A percentile compares a stretch with the other conserved stretches of the same genome.
Evolutionary conservation across 768 basidiomycete genomes (phyloP).

Genomic region (Ramaria rubella): DNA sequence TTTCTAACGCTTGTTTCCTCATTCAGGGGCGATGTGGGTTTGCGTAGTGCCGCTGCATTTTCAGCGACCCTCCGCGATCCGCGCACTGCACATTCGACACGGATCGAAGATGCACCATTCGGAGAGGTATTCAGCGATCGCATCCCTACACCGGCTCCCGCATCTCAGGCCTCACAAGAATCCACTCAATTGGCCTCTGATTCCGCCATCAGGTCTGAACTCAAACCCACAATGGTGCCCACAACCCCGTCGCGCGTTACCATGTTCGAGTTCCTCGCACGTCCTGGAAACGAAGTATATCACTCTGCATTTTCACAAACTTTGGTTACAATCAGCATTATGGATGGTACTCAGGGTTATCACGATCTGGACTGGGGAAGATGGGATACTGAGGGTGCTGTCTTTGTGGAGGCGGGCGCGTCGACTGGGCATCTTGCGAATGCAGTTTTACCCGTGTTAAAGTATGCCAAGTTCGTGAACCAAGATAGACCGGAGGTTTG

Average conservation of each 20-base stretch:
- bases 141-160: neutral
- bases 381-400: neutral
- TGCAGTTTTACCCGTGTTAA: neutral
- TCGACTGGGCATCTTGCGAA: slow-evolving; percentile 2
- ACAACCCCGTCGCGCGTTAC: neutral
- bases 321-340: neutral
- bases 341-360: neutral
- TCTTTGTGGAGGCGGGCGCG: slow-evolving; percentile 9
- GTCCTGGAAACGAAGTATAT: neutral
- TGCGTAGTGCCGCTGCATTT: neutral
- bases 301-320: neutral
- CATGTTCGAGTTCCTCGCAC: neutral
- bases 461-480: slow-evolving; percentile 4
- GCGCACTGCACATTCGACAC: neutral
- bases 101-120: neutral
- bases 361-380: slow-evolving; percentile 1
- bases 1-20: no score
- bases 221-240: no score
- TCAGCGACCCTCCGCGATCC: neutral
- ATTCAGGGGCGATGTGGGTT: slow-evolving; percentile 1
- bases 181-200: no score
- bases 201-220: no score
- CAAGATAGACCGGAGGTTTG: slow-evolving; percentile 10
- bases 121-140: neutral
- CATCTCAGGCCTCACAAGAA: neutral